Percentiles rank a stretch among this genome's conserved stretches.
Evolutionary conservation across 2,329 filamentous ascomycete species (phyloP).

Genomic region (Paracorniculantispora psalliotae): DNA sequence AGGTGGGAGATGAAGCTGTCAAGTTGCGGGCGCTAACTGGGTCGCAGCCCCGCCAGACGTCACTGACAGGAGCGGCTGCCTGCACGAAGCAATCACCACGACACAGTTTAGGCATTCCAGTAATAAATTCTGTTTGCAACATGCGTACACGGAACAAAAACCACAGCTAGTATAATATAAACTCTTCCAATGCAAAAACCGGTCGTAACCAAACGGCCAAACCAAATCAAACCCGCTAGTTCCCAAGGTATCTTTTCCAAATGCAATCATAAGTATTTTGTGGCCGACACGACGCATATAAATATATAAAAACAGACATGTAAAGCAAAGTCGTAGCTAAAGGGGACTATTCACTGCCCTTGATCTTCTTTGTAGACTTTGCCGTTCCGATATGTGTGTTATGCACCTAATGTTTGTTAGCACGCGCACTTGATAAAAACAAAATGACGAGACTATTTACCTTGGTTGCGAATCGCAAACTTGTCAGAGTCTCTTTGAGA

Average conservation of each 20-base stretch:
- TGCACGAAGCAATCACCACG: neutral
- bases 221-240: neutral
- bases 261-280: neutral
- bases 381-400: slow-evolving; percentile 92
- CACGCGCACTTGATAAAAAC: too few species aligned
- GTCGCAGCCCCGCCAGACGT: neutral
- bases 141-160: too few species aligned
- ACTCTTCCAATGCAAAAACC: neutral
- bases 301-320: neutral
- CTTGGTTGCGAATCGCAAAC: slow-evolving; percentile 93
- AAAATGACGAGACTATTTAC: too few species aligned
- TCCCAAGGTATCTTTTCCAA: slow-evolving; percentile 13
- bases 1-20: neutral
- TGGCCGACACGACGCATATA: slow-evolving; percentile 1
- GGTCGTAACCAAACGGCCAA: neutral
- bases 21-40: neutral
- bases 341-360: slow-evolving; percentile 27
- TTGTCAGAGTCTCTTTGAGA: slow-evolving; percentile 87
- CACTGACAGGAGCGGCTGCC: neutral
- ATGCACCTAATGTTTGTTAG: slow-evolving; percentile 52
- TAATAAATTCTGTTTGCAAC: too few species aligned
- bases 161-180: too few species aligned
- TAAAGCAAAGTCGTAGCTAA: neutral
- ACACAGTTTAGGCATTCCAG: too few species aligned
- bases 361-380: slow-evolving; percentile 64